Percentiles rank a stretch among this genome's conserved stretches.
Conservation (phyloP, 2,329 filamentous ascomycete species). For the Claviceps purpurea region DNA sequence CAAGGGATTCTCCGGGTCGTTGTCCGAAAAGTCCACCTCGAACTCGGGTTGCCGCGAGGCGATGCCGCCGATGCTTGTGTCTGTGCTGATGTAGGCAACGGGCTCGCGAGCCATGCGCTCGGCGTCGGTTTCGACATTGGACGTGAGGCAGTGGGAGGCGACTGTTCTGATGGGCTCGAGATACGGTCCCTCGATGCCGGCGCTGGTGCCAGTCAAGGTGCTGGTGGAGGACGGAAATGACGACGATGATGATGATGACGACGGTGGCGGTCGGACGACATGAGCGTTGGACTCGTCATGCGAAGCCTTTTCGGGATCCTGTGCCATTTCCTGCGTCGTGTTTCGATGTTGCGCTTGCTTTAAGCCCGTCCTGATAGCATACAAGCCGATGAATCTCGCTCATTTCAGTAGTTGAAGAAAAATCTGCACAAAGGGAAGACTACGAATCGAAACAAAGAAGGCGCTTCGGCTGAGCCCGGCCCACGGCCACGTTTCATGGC, state of each 20-base stretch:
- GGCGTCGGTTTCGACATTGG: no score
- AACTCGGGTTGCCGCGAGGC: conserved; percentile 42
- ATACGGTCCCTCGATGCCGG: conserved; percentile 26
- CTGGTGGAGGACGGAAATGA: background rate
- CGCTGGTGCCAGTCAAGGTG: conserved; percentile 9
- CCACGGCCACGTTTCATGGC: no score
- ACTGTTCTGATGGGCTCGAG: conserved; percentile 32
- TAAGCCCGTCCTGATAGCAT: no score
- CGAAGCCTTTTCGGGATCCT: background rate
- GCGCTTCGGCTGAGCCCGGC: no score
- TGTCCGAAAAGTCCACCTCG: conserved; percentile 58
- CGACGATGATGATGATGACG: background rate
- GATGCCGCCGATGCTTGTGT: conserved; percentile 24
- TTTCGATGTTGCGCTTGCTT: no score
- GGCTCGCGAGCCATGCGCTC: no score
- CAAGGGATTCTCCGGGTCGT: conserved; percentile 50
- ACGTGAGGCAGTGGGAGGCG: conserved; percentile 9
- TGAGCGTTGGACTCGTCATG: background rate
- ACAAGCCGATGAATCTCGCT: no score
- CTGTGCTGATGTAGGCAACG: no score
- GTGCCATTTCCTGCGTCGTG: background rate
- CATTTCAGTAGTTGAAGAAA: no score
- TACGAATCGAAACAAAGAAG: no score
- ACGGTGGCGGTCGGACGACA: background rate
- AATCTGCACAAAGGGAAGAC: no score